Evolutionary conservation across 805 yeast species (phyloP), one percentile per base, ranked within the genome.

Genomic region (Kodamaea kaohsiungensis): DNA sequence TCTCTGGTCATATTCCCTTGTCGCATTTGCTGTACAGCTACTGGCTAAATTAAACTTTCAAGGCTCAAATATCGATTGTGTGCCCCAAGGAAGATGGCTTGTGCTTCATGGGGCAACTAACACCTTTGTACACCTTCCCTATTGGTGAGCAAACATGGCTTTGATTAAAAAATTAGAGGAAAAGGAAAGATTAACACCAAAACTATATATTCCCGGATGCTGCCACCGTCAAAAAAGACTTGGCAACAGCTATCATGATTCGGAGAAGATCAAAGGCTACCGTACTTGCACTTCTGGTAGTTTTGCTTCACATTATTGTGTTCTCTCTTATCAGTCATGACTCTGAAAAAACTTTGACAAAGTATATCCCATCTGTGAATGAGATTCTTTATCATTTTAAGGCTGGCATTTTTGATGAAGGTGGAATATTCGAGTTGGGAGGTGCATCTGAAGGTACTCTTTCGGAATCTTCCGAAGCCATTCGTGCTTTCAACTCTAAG

Each of bases 301-400:
- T 51, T 22, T 37, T 55, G 13, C 40, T 57, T 16, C 59, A 57
- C 17, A 12, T 57, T 10, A 50, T 55, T 22, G 53, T 56, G 25
- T 13, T 57, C 5, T 53, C 59, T 10, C 13, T 51, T 2, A 15
- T 56, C 18, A 30, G 46, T 4, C 52, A 49, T 38, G 22, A 38
- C 35, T 51, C 58, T 6, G 48, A 50, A 7, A 43, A 42, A 13
- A 17, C 49, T 9, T 10, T 56, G 7, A 16, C 16, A 8, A 27
- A 22, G 15, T 12, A 38, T 7, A 37, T 40, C 1, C 51, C 45
- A 7, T 30, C 18, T 33, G 39, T 56, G 42, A 48, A 30, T 17
- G 17, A 33, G 39, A 38, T 43, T 46, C 39, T 57, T 25, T 8
- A 42, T 8, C 55, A 40, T n/a, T 17, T 57, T 25, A 54, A 54